phyloP scores from a whole-genome alignment of 495 filamentous ascomycete genomes.

The Pyrenopolyporus hunteri region DNA sequence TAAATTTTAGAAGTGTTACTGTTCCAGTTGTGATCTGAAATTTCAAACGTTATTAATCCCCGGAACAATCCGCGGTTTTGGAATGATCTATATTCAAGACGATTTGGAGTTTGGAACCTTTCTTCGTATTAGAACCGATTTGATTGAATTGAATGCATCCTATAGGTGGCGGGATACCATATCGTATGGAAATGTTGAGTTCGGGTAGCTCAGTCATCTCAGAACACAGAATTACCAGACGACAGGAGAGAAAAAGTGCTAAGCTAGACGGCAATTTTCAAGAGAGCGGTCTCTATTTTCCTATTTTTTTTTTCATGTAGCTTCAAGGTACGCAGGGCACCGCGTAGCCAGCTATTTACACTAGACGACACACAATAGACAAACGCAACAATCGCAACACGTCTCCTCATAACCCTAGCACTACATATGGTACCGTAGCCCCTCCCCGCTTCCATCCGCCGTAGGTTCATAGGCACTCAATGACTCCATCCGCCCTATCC shows the following conservation, averaged over 20 bases:
- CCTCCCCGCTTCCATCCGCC: not conserved
- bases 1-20: too few species aligned
- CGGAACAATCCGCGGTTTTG: too few species aligned
- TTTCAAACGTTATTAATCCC: too few species aligned
- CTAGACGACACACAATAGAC: not conserved
- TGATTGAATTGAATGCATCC: too few species aligned
- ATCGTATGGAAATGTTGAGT: not conserved
- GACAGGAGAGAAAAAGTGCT: not conserved
- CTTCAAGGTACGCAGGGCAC: constrained; percentile 1
- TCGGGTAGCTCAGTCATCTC: not conserved
- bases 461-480: constrained; percentile 2
- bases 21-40: not conserved
- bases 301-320: constrained; percentile 7
- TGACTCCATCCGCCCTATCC: not conserved
- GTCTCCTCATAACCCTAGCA: constrained; percentile 5
- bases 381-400: too few species aligned
- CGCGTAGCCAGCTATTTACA: constrained; percentile 11
- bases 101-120: too few species aligned
- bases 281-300: constrained; percentile 15
- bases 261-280: not conserved
- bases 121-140: too few species aligned
- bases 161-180: too few species aligned
- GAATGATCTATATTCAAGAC: too few species aligned
- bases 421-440: not conserved
- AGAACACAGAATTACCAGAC: not conserved